phyloP scores from a whole-genome alignment of 2,329 filamentous ascomycete species.

The Colletotrichum orchidophilum region DNA sequence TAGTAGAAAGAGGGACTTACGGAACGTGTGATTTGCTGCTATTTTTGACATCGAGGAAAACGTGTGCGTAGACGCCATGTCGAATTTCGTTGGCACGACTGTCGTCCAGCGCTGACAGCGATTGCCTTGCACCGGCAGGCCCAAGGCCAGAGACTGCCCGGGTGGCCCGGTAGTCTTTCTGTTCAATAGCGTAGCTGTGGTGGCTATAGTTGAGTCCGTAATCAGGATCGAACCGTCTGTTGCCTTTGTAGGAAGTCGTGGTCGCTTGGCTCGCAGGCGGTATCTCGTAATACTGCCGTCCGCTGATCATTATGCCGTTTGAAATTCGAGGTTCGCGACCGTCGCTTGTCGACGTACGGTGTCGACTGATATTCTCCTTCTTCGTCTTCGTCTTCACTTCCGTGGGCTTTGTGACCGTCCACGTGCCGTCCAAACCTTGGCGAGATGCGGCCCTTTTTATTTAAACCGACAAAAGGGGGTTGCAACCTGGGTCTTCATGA shows the following conservation, averaged over 20 bases:
- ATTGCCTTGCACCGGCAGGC: slow-evolving; percentile 21
- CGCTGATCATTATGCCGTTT: slow-evolving; percentile 20
- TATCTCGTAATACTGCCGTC: slow-evolving; percentile 27
- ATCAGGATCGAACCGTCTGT: slow-evolving; percentile 27
- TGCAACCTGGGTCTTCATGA: slow-evolving; percentile 20
- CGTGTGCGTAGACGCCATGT: slow-evolving; percentile 28
- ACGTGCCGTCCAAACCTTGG: not conserved
- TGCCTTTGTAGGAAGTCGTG: not conserved
- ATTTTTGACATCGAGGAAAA: slow-evolving; percentile 35
- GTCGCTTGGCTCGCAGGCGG: slow-evolving; percentile 12
- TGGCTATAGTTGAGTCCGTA: slow-evolving; percentile 14
- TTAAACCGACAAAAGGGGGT: slow-evolving; percentile 1
- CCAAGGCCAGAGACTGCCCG: slow-evolving; percentile 3
- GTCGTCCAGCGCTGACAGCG: slow-evolving; percentile 36
- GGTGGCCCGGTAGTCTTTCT: not conserved
- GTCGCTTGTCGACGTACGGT: not conserved
- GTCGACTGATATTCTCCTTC: not conserved
- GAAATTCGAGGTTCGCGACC: not conserved
- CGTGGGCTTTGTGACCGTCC: not conserved
- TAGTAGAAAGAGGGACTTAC: slow-evolving; percentile 35
- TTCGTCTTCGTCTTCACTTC: too few relatives aligned
- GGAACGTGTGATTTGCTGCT: slow-evolving; percentile 36
- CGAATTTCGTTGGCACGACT: slow-evolving; percentile 34
- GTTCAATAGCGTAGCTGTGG: slow-evolving; percentile 3
- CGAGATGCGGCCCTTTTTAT: slow-evolving; percentile 10